Base-by-base conservation (phyloP, 371 early-diverging fungal genomes). In the Apophysomyces variabilis region DNA sequence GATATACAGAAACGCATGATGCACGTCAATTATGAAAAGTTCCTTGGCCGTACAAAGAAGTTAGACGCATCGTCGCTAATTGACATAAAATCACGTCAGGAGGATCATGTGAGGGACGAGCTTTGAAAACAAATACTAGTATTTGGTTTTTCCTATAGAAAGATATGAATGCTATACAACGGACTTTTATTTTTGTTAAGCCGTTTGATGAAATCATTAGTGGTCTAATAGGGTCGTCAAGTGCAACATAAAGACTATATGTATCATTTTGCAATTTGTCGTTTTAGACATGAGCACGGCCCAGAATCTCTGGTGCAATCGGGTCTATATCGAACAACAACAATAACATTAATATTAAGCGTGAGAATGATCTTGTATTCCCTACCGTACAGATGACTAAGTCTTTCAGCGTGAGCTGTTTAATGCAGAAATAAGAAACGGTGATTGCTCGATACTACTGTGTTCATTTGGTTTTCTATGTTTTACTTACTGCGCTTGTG, bases 1-100 rank as follows among this genome's bases (percentile, higher is more conserved):
- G 75, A 78, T 7, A 56, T 78, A 1, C 73, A 78, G 50, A 44
- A 38, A n/a, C 73, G 73, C 5, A 66, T 75, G 69, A 58, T 81
- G 61, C 57, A 70, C 0, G 57, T 75, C 7, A 81, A 81, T 56
- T 71, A 66, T 56, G 72, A 71, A n/a, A 74, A 73, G 57, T 77
- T 66, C 70, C 62, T 56, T 35, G 73, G 75, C 11, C 60, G 65
- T 8, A 61, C 36, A 39, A 54, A 60, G 54, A 56, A 61, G 35
- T 44, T 45, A 26, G 57, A 61, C 12, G 36, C 62, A 14, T 18
- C 58, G 36, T 32, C 7, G 4, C 21, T 50, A 4, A 9, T 21
- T 16, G 4, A 21, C 9, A 16, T 50, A 4, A 26, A 50, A 21
- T 21, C 54, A 16, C 16, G 54, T 18, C 8, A 50, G 21, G 54